phyloP scores from a whole-genome alignment of 2,329 filamentous ascomycete genomes.

The Calycina herbarum region DNA sequence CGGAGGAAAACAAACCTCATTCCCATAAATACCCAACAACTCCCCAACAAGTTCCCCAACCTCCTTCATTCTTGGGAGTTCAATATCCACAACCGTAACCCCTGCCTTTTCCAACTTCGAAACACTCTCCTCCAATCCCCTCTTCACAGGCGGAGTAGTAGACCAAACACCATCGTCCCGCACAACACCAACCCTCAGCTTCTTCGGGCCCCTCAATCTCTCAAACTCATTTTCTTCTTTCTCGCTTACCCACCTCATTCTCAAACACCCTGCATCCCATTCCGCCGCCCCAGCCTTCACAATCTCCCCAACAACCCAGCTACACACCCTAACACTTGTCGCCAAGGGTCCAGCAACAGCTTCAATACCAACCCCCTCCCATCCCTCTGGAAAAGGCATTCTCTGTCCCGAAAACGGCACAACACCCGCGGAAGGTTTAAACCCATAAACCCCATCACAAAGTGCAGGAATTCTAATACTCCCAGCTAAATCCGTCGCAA shows the following conservation, averaged over 20 bases:
- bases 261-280: conserved; percentile 1
- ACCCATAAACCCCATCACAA: conserved; percentile 51
- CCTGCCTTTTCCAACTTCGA: neutral
- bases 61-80: neutral
- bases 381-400: conserved; percentile 51
- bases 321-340: conserved; percentile 44
- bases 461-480: conserved; percentile 46
- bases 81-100: neutral
- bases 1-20: neutral
- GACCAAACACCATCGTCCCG: neutral
- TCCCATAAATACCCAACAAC: neutral
- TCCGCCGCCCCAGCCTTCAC: neutral
- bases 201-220: neutral
- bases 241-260: conserved; percentile 1
- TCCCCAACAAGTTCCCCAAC: neutral
- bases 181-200: neutral
- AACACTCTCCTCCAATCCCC: neutral
- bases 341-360: conserved; percentile 51
- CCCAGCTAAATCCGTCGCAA: conserved; percentile 62
- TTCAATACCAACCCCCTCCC: conserved; percentile 49
- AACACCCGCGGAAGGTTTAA: conserved; percentile 47
- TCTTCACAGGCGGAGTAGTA: neutral
- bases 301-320: conserved; percentile 6
- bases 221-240: neutral
- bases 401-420: conserved; percentile 44